These are phyloP conservation scores for Tympanopsis confertula DNA, from an alignment of 2,329 filamentous ascomycete species.

Conservation along the genomic window DNA sequence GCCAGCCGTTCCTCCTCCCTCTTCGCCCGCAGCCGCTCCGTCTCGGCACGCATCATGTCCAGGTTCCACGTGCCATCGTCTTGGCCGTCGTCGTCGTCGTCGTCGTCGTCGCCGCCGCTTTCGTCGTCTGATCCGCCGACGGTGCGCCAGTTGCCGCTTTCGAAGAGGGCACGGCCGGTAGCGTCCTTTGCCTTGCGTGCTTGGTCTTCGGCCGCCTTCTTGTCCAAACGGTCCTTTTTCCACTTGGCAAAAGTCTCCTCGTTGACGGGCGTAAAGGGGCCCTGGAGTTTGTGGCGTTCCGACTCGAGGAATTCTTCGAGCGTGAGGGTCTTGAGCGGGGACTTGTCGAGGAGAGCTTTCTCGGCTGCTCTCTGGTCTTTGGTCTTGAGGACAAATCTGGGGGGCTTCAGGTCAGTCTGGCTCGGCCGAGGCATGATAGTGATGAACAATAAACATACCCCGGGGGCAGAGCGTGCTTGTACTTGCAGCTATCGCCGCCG, in stretches of 20 bases:
- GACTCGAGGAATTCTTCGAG: constrained; percentile 95
- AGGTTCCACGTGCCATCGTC: constrained; percentile 60
- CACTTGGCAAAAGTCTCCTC: constrained; percentile 88
- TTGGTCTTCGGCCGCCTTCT: constrained; percentile 91
- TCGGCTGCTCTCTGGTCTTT: constrained; percentile 93
- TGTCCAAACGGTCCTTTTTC: constrained; percentile 88
- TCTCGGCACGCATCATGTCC: constrained; percentile 72
- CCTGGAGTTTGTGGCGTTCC: constrained; percentile 88
- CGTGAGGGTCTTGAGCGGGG: constrained; percentile 83
- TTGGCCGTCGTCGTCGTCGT: constrained; percentile 28
- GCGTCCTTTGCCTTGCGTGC: constrained; percentile 86
- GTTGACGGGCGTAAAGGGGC: constrained; percentile 84
- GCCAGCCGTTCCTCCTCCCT: constrained; percentile 66
- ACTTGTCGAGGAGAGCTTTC: constrained; percentile 92
- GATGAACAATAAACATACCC: constrained; percentile 48
- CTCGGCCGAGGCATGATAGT: constrained; percentile 4
- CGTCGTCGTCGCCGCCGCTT: constrained; percentile 50
- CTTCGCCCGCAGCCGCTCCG: constrained; percentile 59
- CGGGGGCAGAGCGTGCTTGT: constrained; percentile 86
- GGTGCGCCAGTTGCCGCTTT: constrained; percentile 82
- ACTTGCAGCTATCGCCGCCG: constrained; percentile 95
- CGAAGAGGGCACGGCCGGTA: constrained; percentile 87
- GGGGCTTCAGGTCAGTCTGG: constrained; percentile 5
- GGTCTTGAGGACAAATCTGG: constrained; percentile 88
- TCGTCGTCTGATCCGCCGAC: constrained; percentile 51